phyloP scores from a whole-genome alignment of 2,329 filamentous ascomycete species.

The Claviceps paspali region DNA sequence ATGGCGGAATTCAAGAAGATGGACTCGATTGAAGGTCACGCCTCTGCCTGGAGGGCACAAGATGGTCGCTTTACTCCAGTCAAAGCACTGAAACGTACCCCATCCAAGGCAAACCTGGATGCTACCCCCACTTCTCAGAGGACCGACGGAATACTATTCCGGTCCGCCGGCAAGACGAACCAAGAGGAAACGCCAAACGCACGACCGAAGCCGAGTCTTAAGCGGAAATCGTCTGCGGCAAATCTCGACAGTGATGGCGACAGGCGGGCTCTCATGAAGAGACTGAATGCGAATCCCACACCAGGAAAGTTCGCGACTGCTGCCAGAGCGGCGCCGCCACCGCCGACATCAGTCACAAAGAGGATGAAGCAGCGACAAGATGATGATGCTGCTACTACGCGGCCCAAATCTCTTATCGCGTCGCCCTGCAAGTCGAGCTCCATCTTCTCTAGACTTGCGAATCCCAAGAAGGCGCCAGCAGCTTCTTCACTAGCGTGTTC shows the following conservation, averaged over 20 bases:
- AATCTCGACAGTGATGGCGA: constrained; percentile 15
- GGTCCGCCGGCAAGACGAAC: constrained; percentile 42
- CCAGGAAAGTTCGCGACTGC: constrained; percentile 7
- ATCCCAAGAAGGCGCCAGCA: constrained; percentile 52
- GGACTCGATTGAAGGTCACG: constrained; percentile 83
- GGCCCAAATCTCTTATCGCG: constrained; percentile 39
- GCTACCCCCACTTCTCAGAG: constrained; percentile 17
- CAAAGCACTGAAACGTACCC: constrained; percentile 23
- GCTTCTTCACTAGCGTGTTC: constrained; percentile 40
- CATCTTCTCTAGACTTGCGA: constrained; percentile 46
- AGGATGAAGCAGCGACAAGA: constrained; percentile 50
- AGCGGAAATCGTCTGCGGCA: constrained; percentile 18
- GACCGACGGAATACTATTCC: constrained; percentile 34
- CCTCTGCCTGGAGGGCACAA: constrained; percentile 58
- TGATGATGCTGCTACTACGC: constrained; percentile 54
- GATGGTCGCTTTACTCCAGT: constrained; percentile 36
- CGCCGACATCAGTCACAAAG: constrained; percentile 37
- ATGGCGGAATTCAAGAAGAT: constrained; percentile 90
- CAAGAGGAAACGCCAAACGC: constrained; percentile 42
- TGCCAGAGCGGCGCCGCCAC: constrained; percentile 1
- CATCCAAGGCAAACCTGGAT: constrained; percentile 30
- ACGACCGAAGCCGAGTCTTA: constrained; percentile 20
- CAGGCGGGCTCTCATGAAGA: constrained; percentile 10
- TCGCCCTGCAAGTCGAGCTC: constrained; percentile 26
- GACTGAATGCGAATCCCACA: constrained; percentile 10